These are phyloP conservation scores for Dianthus caryophyllus DNA, from an alignment of 148 eudicot genomes.

Conservation along the genomic window DNA sequence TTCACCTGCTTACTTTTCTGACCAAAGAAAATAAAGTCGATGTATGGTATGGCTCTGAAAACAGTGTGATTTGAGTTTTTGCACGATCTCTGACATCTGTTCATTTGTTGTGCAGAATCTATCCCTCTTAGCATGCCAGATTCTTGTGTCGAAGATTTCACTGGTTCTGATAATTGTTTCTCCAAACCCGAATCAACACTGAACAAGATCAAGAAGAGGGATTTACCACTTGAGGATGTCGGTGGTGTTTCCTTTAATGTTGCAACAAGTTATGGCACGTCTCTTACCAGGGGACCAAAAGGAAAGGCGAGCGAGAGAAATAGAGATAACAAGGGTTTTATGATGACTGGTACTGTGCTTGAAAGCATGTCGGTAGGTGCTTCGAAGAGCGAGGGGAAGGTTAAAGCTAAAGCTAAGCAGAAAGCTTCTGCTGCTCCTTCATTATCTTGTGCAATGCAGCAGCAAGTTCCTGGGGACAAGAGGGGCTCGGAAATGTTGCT, in stretches of 20 bases:
- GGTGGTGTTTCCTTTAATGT: conserved; percentile 26
- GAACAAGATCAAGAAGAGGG: conserved; percentile 28
- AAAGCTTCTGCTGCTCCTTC: conserved; percentile 9
- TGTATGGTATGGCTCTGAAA: not conserved
- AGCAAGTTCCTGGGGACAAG: conserved; percentile 15
- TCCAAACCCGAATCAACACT: conserved; percentile 21
- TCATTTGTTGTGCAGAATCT: conserved; percentile 22
- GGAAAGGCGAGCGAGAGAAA: conserved; percentile 37
- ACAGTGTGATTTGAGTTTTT: not conserved
- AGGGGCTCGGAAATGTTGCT: conserved; percentile 6
- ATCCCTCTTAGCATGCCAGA: conserved; percentile 26
- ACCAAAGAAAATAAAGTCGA: not conserved
- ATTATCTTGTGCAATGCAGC: conserved; percentile 19
- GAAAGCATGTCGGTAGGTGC: conserved; percentile 20
- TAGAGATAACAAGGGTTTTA: conserved; percentile 20
- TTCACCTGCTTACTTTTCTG: not conserved
- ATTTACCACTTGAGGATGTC: conserved; percentile 35
- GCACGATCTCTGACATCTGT: not conserved
- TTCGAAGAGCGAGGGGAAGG: conserved; percentile 24
- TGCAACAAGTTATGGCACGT: conserved; percentile 17
- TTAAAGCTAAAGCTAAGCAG: conserved; percentile 26
- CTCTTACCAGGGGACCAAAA: conserved; percentile 18
- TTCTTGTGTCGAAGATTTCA: conserved; percentile 22
- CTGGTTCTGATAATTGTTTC: conserved; percentile 24
- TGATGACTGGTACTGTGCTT: conserved; percentile 13